Evolutionary conservation across 495 filamentous ascomycete genomes (phyloP).

Genomic region (Podospora bellae-mahoneyi): DNA sequence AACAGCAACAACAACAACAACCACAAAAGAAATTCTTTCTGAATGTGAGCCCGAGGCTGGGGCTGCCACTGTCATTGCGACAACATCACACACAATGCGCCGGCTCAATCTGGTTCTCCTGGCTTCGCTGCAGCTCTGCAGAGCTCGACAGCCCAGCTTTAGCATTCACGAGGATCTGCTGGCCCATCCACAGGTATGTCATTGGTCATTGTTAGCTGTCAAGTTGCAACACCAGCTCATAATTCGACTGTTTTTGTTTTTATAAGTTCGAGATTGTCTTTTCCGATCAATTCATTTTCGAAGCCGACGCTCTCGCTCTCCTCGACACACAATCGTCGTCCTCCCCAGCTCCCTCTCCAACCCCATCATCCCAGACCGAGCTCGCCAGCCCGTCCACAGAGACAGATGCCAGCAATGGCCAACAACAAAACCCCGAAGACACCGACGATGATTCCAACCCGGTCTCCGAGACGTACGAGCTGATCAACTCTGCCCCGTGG

Average conservation of each 20-base stretch:
- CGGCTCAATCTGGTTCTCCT: conserved; percentile 42
- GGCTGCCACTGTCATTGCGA: conserved; percentile 17
- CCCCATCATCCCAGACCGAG: conserved; percentile 36
- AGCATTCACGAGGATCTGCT: conserved; percentile 84
- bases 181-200: conserved; percentile 79
- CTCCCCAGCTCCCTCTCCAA: conserved; percentile 24
- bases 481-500: conserved; percentile 64
- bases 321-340: conserved; percentile 39
- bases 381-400: conserved; percentile 36
- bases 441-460: conserved; percentile 14
- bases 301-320: conserved; percentile 61
- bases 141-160: conserved; percentile 46
- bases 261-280: conserved; percentile 76
- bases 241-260: background rate
- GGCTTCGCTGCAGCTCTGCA: conserved; percentile 38
- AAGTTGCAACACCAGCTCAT: background rate
- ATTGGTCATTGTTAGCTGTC: conserved; percentile 13
- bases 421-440: conserved; percentile 1
- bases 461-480: conserved; percentile 60
- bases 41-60: conserved; percentile 29
- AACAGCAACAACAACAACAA: conserved; percentile 3
- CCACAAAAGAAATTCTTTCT: background rate
- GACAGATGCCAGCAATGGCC: conserved; percentile 27
- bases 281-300: conserved; percentile 68
- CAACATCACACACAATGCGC: conserved; percentile 45